A percentile compares a stretch with the other conserved stretches of the same genome.
These are phyloP conservation scores for Phytopythium chamaehyphon DNA, from an alignment of 352 stramenopile species.

Conservation along the genomic window DNA sequence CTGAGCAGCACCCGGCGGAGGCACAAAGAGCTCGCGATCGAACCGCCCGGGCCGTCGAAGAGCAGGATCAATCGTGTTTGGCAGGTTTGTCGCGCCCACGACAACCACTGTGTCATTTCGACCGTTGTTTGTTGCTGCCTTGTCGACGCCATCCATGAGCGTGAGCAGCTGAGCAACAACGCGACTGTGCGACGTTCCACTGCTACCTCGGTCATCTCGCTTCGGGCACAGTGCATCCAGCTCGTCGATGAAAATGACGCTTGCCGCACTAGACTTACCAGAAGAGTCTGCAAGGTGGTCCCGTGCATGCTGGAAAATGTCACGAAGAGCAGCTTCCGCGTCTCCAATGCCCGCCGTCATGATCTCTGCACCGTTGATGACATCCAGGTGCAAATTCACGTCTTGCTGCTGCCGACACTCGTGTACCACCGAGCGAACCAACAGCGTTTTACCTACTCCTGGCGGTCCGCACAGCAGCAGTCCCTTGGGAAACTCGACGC, in stretches of 20 bases:
- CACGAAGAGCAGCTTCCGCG: conserved; percentile 55
- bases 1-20: conserved; percentile 31
- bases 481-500: conserved; percentile 68
- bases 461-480: conserved; percentile 71
- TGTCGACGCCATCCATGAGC: conserved; percentile 91
- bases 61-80: conserved; percentile 89
- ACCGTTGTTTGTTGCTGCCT: conserved; percentile 7
- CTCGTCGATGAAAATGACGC: conserved; percentile 95
- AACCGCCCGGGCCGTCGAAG: conserved; percentile 76
- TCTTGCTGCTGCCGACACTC: conserved; percentile 45
- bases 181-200: conserved; percentile 39
- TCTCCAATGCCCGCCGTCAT: conserved; percentile 70
- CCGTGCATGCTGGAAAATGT: conserved; percentile 46
- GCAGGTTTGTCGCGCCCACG: conserved; percentile 92
- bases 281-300: conserved; percentile 17
- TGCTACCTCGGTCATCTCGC: conserved; percentile 56
- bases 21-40: conserved; percentile 73
- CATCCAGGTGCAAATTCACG: conserved; percentile 37
- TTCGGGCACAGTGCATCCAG: conserved; percentile 94
- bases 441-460: conserved; percentile 77
- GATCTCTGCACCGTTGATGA: conserved; percentile 83
- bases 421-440: conserved; percentile 64
- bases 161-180: conserved; percentile 95
- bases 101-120: conserved; percentile 90
- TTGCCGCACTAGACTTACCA: conserved; percentile 23